A percentile compares a stretch with the other conserved stretches of the same genome.
Conservation (phyloP, 352 stramenopile species). For the Pythium scleroteichum region DNA sequence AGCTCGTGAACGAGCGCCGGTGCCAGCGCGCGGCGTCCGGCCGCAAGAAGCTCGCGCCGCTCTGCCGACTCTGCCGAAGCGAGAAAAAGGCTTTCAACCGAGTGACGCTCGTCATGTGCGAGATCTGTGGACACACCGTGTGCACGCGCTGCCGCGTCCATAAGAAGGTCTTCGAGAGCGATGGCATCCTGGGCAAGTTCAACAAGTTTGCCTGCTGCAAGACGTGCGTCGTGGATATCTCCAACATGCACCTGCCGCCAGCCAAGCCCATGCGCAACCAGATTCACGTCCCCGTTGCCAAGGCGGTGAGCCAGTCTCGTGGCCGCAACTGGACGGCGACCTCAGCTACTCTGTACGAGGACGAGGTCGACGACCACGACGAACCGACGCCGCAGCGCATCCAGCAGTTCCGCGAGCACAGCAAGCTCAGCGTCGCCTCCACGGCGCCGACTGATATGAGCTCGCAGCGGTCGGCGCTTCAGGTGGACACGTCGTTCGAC, state of each 20-base stretch:
- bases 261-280: constrained; percentile 13
- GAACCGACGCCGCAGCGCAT: background rate
- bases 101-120: constrained; percentile 20
- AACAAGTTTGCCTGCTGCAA: constrained; percentile 30
- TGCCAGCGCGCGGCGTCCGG: constrained; percentile 12
- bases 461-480: constrained; percentile 1
- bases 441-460: constrained; percentile 8
- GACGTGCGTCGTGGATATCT: constrained; percentile 23
- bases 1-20: constrained; percentile 27
- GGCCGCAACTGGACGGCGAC: constrained; percentile 18
- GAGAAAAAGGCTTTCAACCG: constrained; percentile 28
- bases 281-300: background rate
- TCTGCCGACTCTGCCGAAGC: constrained; percentile 20
- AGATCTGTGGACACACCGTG: constrained; percentile 25
- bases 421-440: constrained; percentile 23
- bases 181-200: constrained; percentile 24
- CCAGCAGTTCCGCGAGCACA: background rate
- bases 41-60: constrained; percentile 5
- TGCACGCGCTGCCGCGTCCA: constrained; percentile 25
- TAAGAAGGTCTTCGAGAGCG: constrained; percentile 28
- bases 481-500: constrained; percentile 14
- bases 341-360: constrained; percentile 17
- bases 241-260: constrained; percentile 20
- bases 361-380: constrained; percentile 7
- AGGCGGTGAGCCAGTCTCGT: background rate